A percentile compares a stretch with the other conserved stretches of the same genome.
These are phyloP conservation scores for Effrenium voratum DNA, from an alignment of 73 alveolate genomes.

Conservation along the genomic window DNA sequence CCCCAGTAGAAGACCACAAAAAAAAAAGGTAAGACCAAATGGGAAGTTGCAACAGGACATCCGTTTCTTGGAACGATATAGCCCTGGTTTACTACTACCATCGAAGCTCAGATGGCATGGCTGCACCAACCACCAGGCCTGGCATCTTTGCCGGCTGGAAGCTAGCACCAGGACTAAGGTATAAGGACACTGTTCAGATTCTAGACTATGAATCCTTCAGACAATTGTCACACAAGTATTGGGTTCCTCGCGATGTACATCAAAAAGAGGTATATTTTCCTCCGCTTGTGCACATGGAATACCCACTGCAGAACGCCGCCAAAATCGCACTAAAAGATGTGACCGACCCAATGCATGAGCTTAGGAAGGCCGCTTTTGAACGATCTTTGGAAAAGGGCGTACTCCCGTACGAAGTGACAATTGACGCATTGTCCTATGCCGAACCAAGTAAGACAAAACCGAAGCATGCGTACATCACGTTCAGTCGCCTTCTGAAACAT, in stretches of 20 bases:
- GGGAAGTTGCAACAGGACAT: background rate
- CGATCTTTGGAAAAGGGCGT: background rate
- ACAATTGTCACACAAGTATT: background rate
- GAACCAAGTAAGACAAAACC: background rate
- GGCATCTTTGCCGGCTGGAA: slow-evolving; percentile 27
- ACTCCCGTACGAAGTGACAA: background rate
- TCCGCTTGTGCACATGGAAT: background rate
- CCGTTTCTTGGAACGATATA: background rate
- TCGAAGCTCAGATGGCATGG: background rate
- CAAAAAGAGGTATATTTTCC: background rate
- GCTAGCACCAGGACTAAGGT: background rate
- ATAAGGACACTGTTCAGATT: background rate
- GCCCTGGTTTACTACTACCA: slow-evolving; percentile 13
- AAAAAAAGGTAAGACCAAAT: background rate
- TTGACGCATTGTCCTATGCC: background rate
- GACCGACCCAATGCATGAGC: background rate
- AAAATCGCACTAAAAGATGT: background rate
- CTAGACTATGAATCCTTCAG: slow-evolving; percentile 16
- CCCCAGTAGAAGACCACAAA: background rate
- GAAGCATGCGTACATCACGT: slow-evolving; percentile 12
- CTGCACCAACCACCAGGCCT: slow-evolving; percentile 5
- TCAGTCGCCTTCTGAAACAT: background rate
- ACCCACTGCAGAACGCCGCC: background rate
- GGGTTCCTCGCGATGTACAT: background rate
- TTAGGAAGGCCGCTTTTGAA: background rate